A percentile compares a stretch with the other conserved stretches of the same genome.
phyloP scores from a whole-genome alignment of 179 eudicot species.

The Heliamphora pulchella region DNA sequence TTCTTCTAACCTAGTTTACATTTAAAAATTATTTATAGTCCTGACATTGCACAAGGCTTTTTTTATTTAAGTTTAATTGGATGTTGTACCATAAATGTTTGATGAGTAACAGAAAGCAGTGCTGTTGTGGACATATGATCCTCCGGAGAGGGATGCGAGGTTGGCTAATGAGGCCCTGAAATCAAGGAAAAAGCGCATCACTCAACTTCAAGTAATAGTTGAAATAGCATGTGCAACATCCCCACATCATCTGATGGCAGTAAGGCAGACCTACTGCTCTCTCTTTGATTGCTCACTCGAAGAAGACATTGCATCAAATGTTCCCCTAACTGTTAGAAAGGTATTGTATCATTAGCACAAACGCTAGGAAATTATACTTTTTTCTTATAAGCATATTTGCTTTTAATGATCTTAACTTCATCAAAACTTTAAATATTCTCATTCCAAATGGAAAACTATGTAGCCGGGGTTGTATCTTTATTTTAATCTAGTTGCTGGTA shows the following conservation, averaged over 20 bases:
- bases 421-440: not conserved
- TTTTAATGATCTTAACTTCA: not conserved
- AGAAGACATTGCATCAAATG: slow-evolving; percentile 52
- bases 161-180: slow-evolving; percentile 52
- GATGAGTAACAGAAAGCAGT: slow-evolving; percentile 51
- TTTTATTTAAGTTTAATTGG: not conserved
- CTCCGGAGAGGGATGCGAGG: slow-evolving; percentile 73
- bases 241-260: slow-evolving; percentile 63
- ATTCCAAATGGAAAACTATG: not conserved
- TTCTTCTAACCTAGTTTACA: not conserved
- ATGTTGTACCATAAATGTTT: not conserved
- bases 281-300: slow-evolving; percentile 66
- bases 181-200: slow-evolving; percentile 34
- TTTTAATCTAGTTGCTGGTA: not conserved
- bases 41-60: not conserved
- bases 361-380: not conserved
- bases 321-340: slow-evolving; percentile 54
- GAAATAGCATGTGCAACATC: slow-evolving; percentile 76
- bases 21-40: not conserved
- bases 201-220: slow-evolving; percentile 52
- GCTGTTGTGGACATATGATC: slow-evolving; percentile 60
- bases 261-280: slow-evolving; percentile 59
- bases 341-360: slow-evolving; percentile 19
- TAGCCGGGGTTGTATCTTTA: not conserved
- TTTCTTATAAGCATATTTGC: not conserved